Evolutionary conservation across 352 stramenopile species (phyloP).

Genomic region (Globisporangium recalcitrans): DNA sequence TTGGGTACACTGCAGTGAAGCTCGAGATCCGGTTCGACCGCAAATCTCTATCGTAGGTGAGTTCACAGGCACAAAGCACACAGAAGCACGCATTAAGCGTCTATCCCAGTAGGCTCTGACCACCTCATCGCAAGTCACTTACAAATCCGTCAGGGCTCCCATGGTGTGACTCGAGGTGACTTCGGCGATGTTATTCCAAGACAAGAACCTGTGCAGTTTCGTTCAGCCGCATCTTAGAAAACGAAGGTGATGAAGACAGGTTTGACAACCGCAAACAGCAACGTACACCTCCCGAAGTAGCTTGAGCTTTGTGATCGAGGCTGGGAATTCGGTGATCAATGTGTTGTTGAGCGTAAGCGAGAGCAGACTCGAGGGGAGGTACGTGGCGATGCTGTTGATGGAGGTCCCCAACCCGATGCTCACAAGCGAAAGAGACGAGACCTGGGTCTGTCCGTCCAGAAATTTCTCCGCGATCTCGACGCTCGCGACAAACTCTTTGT

Average conservation of each 20-base stretch:
- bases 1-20: background rate
- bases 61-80: background rate
- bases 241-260: no score
- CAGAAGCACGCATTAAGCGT: background rate
- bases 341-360: no score
- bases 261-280: background rate
- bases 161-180: background rate
- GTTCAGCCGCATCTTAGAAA: background rate
- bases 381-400: background rate
- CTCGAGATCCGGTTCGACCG: background rate
- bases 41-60: background rate
- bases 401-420: background rate
- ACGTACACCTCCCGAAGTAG: no score
- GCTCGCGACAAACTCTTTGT: background rate
- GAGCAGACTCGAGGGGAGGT: background rate
- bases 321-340: no score
- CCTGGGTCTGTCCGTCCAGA: background rate
- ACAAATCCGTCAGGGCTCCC: background rate
- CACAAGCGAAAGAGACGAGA: background rate
- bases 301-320: no score
- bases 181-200: background rate
- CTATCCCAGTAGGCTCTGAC: no score
- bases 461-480: background rate
- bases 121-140: background rate
- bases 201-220: background rate